Percentiles rank a stretch among this genome's conserved stretches.
Conservation (phyloP, 78 protist genomes). For the Bodo saltans region DNA sequence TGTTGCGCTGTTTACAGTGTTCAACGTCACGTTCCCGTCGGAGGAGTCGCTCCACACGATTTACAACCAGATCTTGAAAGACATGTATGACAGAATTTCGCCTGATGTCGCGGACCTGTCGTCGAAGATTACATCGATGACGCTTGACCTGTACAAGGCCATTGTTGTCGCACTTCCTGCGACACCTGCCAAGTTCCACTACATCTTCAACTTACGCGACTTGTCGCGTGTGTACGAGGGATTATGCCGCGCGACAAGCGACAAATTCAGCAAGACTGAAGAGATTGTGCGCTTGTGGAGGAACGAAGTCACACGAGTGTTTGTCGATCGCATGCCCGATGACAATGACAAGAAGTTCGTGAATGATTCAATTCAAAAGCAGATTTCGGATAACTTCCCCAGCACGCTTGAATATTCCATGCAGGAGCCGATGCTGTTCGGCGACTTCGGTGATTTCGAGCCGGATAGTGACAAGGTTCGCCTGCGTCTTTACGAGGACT, state of each 20-base stretch:
- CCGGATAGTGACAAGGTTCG: not conserved
- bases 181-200: conserved; percentile 88
- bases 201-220: conserved; percentile 86
- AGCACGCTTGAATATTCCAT: not conserved
- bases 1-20: conserved; percentile 43
- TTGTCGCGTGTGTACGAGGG: conserved; percentile 77
- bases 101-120: not conserved
- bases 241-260: conserved; percentile 37
- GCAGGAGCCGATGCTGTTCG: conserved; percentile 54
- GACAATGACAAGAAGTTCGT: conserved; percentile 33
- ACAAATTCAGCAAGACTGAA: not conserved
- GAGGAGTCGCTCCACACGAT: conserved; percentile 44
- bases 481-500: conserved; percentile 58
- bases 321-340: conserved; percentile 65
- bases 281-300: conserved; percentile 63
- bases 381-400: conserved; percentile 15
- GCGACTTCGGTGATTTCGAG: conserved; percentile 53
- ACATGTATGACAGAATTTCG: conserved; percentile 42
- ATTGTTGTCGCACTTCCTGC: conserved; percentile 63
- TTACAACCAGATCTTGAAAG: conserved; percentile 37
- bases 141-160: conserved; percentile 53
- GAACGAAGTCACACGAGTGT: conserved; percentile 77
- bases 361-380: conserved; percentile 4
- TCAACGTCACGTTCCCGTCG: conserved; percentile 55
- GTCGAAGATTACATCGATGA: conserved; percentile 40